These are phyloP conservation scores for Coemansia sp. DNA, from an alignment of 192 early-diverging fungal genomes.

Conservation along the genomic window DNA sequence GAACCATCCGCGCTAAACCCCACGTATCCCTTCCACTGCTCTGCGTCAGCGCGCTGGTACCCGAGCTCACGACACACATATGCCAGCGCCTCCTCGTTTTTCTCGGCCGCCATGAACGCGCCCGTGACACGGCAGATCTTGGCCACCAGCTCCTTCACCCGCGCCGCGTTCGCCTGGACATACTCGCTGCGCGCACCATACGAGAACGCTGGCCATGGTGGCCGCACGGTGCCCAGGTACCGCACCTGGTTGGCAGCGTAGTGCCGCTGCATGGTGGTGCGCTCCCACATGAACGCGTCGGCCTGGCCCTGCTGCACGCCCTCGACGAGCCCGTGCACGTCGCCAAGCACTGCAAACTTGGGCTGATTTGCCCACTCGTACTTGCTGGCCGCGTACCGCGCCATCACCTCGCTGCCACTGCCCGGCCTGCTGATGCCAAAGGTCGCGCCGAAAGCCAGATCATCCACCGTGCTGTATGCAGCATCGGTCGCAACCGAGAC, in stretches of 20 bases:
- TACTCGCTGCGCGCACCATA: conserved; percentile 53
- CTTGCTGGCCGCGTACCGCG: conserved; percentile 59
- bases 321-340: conserved; percentile 66
- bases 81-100: neutral
- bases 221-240: conserved; percentile 70
- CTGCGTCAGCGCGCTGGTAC: conserved; percentile 19
- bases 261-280: conserved; percentile 85
- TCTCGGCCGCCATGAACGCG: conserved; percentile 23
- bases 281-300: conserved; percentile 91
- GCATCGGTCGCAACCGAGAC: conserved; percentile 59
- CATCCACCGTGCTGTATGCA: conserved; percentile 33
- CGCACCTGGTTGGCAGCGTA: conserved; percentile 66
- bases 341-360: conserved; percentile 66
- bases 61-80: conserved; percentile 30
- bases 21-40: conserved; percentile 33
- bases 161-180: conserved; percentile 5
- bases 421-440: conserved; percentile 68
- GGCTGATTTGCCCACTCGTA: conserved; percentile 56
- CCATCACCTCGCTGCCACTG: conserved; percentile 77
- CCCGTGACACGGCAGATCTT: neutral
- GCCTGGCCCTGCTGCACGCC: conserved; percentile 59
- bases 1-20: conserved; percentile 11
- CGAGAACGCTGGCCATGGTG: conserved; percentile 89
- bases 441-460: conserved; percentile 37
- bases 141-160: conserved; percentile 3